Percentiles rank a stretch among this genome's conserved stretches.
Evolutionary conservation across 345 rosid species (phyloP).

Genomic region (Arabidopsis suecica): DNA sequence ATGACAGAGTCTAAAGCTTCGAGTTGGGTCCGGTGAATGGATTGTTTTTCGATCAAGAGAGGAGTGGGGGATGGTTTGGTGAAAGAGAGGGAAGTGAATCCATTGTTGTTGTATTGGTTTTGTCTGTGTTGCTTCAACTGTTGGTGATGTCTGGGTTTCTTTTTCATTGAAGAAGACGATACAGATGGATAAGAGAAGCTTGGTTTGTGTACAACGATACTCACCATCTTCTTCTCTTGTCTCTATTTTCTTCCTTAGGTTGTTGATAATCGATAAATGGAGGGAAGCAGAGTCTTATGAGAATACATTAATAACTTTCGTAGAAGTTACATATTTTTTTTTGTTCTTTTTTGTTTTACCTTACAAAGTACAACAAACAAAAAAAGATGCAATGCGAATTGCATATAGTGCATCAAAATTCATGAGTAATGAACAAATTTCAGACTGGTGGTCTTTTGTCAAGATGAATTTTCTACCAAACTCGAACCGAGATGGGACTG

Average conservation of each 20-base stretch:
- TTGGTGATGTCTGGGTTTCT: conserved; percentile 48
- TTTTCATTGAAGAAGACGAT: conserved; percentile 46
- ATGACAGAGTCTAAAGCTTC: conserved; percentile 65
- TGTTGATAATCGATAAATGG: not conserved
- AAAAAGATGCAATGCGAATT: conserved; percentile 19
- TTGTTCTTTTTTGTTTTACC: not conserved
- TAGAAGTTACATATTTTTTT: not conserved
- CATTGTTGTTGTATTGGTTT: conserved; percentile 23
- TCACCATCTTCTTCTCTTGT: conserved; percentile 45
- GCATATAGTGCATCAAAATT: conserved; percentile 14
- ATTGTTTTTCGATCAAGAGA: conserved; percentile 46
- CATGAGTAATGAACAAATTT: conserved; percentile 33
- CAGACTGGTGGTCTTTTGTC: conserved; percentile 4
- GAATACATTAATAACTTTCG: not conserved
- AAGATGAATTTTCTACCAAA: conserved; percentile 38
- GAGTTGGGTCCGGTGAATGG: conserved; percentile 52
- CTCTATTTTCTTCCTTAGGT: not conserved
- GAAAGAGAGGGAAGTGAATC: conserved; percentile 40
- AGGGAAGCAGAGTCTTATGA: conserved; percentile 15
- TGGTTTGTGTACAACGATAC: conserved; percentile 42
- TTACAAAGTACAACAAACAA: conserved; percentile 24
- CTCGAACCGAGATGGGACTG: conserved; percentile 25
- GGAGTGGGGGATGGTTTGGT: conserved; percentile 68
- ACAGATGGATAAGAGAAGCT: conserved; percentile 33
- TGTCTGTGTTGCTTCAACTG: conserved; percentile 42